These are phyloP conservation scores for Globisporangium viniferum DNA, from an alignment of 352 stramenopile genomes.

Conservation along the genomic window DNA sequence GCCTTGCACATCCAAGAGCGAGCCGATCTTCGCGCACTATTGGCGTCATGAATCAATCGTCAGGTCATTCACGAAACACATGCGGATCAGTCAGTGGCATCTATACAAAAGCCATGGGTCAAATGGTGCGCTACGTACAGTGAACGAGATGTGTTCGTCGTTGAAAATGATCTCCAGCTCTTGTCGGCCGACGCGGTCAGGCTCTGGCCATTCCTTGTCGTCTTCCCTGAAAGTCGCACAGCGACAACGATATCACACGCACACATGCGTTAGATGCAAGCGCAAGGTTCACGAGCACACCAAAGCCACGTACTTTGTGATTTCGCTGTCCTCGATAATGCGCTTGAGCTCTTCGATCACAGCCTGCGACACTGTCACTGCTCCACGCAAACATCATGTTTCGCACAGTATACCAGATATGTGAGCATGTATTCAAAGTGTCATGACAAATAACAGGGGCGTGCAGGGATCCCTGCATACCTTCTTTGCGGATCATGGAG, in stretches of 20 bases:
- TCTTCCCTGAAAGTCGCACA: slow-evolving; percentile 65
- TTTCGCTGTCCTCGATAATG: slow-evolving; percentile 91
- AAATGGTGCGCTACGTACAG: slow-evolving; percentile 32
- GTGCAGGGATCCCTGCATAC: slow-evolving; percentile 24
- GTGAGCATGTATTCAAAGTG: not conserved
- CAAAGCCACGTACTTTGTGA: slow-evolving; percentile 73
- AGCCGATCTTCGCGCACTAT: slow-evolving; percentile 95
- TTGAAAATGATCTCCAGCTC: slow-evolving; percentile 96
- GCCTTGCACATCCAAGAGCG: slow-evolving; percentile 92
- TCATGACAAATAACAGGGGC: not conserved
- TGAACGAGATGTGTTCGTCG: slow-evolving; percentile 97
- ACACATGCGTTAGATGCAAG: not conserved
- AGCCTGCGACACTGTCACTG: slow-evolving; percentile 88
- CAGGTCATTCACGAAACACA: not conserved
- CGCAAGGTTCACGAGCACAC: not conserved
- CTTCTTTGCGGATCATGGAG: slow-evolving; percentile 97
- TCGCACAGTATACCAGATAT: not conserved
- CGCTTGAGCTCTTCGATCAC: slow-evolving; percentile 94
- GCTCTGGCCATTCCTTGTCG: slow-evolving; percentile 95
- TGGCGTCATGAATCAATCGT: not conserved
- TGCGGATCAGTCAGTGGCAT: not conserved
- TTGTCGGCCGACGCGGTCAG: slow-evolving; percentile 90
- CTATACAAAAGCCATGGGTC: not conserved
- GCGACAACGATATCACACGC: not conserved
- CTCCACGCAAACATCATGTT: not conserved